Base-by-base conservation (phyloP, 257 asterid species). In the Primulina eburnea region DNA sequence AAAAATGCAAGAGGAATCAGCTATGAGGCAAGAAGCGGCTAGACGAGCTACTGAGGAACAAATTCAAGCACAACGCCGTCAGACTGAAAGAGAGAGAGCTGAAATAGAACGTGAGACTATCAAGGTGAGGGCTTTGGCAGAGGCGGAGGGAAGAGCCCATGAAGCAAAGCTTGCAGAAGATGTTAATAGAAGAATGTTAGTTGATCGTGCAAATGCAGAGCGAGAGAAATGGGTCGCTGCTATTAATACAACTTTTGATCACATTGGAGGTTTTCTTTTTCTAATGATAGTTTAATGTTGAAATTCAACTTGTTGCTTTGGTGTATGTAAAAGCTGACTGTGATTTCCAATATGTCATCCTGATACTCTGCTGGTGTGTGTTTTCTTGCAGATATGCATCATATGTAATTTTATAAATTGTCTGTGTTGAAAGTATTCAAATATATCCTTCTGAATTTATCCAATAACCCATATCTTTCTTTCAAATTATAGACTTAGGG, bases 11-110 rank as follows among this genome's bases (percentile, higher is more conserved):
- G 97, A 93, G 82, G 99, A 90, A 76, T 93, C 99, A 30, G 50
- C 96, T 73, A 79, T 85, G 88, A 86, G 96, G 77, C 99, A 82
- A 80, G 99, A 93, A 80, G 87, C 95, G n/a, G 84, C 90, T 47
- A 87, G 97, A 76, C 80, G 96, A 79, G 99, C 99, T 35, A 84
- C 96, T 26, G 99, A 93, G 79, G 99, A 93, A 71, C 96, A 93
- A 75, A 93, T 93, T 76, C 97, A 93, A 81, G 90, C 93, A 35
- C 99, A 93, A 65, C 95, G 92, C 67, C 90, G 89, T 63, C 90
- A 90, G 73, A 89, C 99, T 59, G 97, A 87, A 81, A 81, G 83
- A 65, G 91, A 87, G 74, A 90, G 82, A 81, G 96, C 97, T 74
- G 89, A 84, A 79, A 86, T 90, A 65, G 96, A 90, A 59, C 94